phyloP scores from a whole-genome alignment of 1,284 basidiomycete genomes.

The Papiliotrema fonsecae region DNA sequence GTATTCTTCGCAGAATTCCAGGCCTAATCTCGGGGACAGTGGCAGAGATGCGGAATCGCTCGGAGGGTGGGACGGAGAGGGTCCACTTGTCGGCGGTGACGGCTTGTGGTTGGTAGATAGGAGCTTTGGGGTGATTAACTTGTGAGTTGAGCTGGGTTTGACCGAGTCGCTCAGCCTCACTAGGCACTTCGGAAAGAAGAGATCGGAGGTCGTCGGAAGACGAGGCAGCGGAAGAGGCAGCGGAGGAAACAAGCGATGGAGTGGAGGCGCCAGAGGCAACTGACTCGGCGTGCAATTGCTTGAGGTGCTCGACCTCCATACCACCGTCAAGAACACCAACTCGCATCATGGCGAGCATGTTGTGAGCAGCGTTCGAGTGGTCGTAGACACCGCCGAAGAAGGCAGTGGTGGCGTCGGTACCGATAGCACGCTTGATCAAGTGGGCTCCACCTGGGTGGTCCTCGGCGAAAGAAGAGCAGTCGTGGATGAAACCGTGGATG shows the following conservation, averaged over 20 bases:
- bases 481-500: slow-evolving; percentile 86
- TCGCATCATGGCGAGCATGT: slow-evolving; percentile 78
- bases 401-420: slow-evolving; percentile 81
- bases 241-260: slow-evolving; percentile 32
- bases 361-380: slow-evolving; percentile 84
- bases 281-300: slow-evolving; percentile 30
- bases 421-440: slow-evolving; percentile 60
- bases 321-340: slow-evolving; percentile 81
- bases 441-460: slow-evolving; percentile 80
- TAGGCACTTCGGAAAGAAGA: slow-evolving; percentile 22
- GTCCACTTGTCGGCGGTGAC: slow-evolving; percentile 36
- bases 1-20: slow-evolving; percentile 22
- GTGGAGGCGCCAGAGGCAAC: slow-evolving; percentile 27
- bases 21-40: slow-evolving; percentile 42
- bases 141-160: slow-evolving; percentile 38
- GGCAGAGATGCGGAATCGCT: slow-evolving; percentile 40
- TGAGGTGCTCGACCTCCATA: slow-evolving; percentile 57
- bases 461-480: slow-evolving; percentile 76
- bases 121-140: slow-evolving; percentile 28
- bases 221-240: slow-evolving; percentile 35
- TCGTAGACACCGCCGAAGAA: slow-evolving; percentile 94
- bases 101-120: slow-evolving; percentile 42
- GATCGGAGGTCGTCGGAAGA: slow-evolving; percentile 34
- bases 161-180: slow-evolving; percentile 20
- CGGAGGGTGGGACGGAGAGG: slow-evolving; percentile 43